These are phyloP conservation scores for Anthracocystis setariae DNA, from an alignment of 1,284 basidiomycete species.

Conservation along the genomic window DNA sequence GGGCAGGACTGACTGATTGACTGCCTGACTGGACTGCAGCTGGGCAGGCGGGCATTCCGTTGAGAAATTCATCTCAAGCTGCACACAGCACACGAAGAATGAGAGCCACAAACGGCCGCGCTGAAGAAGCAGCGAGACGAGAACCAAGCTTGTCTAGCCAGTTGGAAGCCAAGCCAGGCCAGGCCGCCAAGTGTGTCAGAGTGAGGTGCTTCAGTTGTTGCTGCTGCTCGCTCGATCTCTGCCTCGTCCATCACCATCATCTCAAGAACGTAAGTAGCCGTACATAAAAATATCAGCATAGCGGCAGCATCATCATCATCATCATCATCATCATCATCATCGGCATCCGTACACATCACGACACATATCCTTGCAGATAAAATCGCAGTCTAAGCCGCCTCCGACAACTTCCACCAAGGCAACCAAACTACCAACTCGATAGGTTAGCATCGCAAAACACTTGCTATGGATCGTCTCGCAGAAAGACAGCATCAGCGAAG, in stretches of 20 bases:
- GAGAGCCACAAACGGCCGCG: background rate
- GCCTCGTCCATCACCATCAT: conserved; percentile 46
- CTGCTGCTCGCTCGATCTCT: conserved; percentile 23
- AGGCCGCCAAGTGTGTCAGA: background rate
- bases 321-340: conserved; percentile 12
- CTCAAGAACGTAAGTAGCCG: conserved; percentile 52
- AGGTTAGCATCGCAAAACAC: no score
- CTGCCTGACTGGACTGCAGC: conserved; percentile 7
- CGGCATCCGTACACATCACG: conserved; percentile 8
- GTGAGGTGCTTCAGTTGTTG: conserved; percentile 14
- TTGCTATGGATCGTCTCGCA: no score
- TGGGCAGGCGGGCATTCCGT: no score
- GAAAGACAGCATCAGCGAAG: no score
- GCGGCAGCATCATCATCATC: conserved; percentile 12
- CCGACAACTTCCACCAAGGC: no score
- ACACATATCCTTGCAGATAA: background rate
- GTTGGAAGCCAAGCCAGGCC: conserved; percentile 4
- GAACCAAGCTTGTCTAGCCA: background rate
- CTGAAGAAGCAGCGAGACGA: background rate
- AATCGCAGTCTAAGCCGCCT: background rate
- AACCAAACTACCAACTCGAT: no score
- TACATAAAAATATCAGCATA: background rate
- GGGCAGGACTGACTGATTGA: background rate
- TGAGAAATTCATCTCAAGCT: background rate
- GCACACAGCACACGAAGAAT: no score